These are phyloP conservation scores for Huntiella moniliformis DNA, from an alignment of 2,329 filamentous ascomycete genomes.

Conservation along the genomic window DNA sequence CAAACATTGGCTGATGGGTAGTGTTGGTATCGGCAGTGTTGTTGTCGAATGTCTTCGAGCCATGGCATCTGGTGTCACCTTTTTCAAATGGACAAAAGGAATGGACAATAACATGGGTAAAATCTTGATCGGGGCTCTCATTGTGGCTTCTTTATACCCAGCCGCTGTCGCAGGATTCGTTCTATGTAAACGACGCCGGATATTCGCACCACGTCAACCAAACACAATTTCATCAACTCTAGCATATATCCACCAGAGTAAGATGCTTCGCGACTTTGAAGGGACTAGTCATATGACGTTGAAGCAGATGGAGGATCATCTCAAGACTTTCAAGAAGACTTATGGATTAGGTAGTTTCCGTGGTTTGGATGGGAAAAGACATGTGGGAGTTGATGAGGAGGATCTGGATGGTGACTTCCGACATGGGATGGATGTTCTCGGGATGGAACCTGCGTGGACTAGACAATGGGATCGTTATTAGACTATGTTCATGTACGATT, in stretches of 20 bases:
- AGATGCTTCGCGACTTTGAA: conserved; percentile 62
- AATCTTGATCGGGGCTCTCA: conserved; percentile 29
- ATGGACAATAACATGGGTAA: conserved; percentile 25
- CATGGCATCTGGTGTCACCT: conserved; percentile 44
- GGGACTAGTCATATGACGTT: conserved; percentile 45
- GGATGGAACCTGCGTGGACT: too few relatives aligned
- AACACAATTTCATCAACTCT: conserved; percentile 61
- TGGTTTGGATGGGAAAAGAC: conserved; percentile 52
- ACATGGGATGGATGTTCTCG: conserved; percentile 31
- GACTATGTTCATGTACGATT: too few relatives aligned
- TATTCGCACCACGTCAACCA: conserved; percentile 60
- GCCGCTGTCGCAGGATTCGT: conserved; percentile 38
- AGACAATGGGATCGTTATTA: too few relatives aligned
- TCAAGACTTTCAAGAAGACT: conserved; percentile 42
- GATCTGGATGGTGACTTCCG: conserved; percentile 46
- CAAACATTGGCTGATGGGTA: conserved; percentile 43
- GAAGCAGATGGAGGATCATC: conserved; percentile 38
- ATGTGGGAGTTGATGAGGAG: conserved; percentile 64
- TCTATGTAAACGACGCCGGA: conserved; percentile 41
- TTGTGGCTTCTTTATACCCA: conserved; percentile 49
- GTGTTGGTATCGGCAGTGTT: conserved; percentile 52
- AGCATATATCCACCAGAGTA: conserved; percentile 61
- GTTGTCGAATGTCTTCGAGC: conserved; percentile 57
- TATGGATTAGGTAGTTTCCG: conserved; percentile 65
- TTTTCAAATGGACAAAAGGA: conserved; percentile 36